These are phyloP conservation scores for Puccinia polysora DNA, from an alignment of 1,284 basidiomycete species.

Conservation along the genomic window DNA sequence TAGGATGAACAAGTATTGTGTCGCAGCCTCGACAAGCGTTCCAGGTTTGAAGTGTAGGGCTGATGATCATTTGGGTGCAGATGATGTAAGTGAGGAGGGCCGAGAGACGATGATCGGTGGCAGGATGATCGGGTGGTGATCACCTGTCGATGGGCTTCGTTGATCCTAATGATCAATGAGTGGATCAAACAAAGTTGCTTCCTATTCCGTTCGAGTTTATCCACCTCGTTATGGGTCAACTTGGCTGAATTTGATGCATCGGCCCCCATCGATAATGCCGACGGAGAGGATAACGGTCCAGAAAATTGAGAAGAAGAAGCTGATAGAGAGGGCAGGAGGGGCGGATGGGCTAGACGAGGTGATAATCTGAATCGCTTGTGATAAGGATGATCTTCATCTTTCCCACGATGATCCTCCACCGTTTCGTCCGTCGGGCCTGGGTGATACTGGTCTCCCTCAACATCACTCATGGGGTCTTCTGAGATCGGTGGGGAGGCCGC, in stretches of 20 bases:
- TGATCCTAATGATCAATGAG: constrained; percentile 33
- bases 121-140: neutral
- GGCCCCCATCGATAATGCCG: neutral
- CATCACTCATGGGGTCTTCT: constrained; percentile 11
- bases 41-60: neutral
- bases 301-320: neutral
- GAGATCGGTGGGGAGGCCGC: constrained; percentile 6
- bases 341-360: neutral
- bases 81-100: neutral
- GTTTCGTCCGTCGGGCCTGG: neutral
- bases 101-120: neutral
- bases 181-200: constrained; percentile 27
- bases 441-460: neutral
- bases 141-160: constrained; percentile 26
- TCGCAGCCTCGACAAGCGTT: neutral
- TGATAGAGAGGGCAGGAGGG: constrained; percentile 8
- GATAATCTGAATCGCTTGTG: constrained; percentile 35
- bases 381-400: neutral
- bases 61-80: neutral
- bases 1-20: neutral
- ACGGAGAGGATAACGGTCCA: too few species aligned
- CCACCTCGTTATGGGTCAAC: neutral
- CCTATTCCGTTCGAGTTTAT: constrained; percentile 3
- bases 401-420: neutral
- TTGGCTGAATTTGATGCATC: neutral